Base-by-base conservation (phyloP, 2,329 filamentous ascomycete species). In the Pyrenochaeta sp. region DNA sequence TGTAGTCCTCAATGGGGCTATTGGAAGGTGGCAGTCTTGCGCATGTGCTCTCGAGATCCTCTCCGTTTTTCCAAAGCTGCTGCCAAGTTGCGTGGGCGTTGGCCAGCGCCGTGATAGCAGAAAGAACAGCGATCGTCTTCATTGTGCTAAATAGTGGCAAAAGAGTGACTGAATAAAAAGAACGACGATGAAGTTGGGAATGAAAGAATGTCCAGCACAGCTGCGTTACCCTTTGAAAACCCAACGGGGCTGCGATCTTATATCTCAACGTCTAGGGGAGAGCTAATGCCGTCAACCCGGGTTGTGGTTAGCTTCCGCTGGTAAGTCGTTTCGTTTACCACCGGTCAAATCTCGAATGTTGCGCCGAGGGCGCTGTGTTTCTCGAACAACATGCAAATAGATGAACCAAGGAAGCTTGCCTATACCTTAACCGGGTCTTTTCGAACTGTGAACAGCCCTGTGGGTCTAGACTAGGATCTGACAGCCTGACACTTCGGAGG, bases 191-290 rank as follows among this genome's bases (percentile, higher is more conserved):
- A 62, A 69, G 56, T 65, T 57, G 57, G 58, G 49, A 64, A 59
- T 59, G 64, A 70, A 70, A 59, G 68, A 72, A 65, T 65, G 67
- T 70, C 59, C 70, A 72, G 70, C 70, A 59, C 70, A 72, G 70
- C 68, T 72, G 70, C 67, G 68, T 61, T 67, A 61, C 52, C 52
- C 37, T 59, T 53, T 24, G 13, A 25, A 50, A 36, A 25, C 44
- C 57, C 48, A 45, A 52, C 57, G 61, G 56, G 49, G 44, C 13
- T 34, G 13, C 50, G 46, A 53, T 50, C 61, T 71, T 72, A 72
- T 72, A 71, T 64, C 46, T 42, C 36, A 27, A 36, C 42, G 19
- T n/a, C 46, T 50, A 24, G 50, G 54, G 42, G 54, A 58, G 51
- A 60, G 56, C 56, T 58, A 58, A 54, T 58, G 59, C 60, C 47